These are phyloP conservation scores for Aphanomyces invadans DNA, from an alignment of 352 stramenopile genomes.

Conservation along the genomic window DNA sequence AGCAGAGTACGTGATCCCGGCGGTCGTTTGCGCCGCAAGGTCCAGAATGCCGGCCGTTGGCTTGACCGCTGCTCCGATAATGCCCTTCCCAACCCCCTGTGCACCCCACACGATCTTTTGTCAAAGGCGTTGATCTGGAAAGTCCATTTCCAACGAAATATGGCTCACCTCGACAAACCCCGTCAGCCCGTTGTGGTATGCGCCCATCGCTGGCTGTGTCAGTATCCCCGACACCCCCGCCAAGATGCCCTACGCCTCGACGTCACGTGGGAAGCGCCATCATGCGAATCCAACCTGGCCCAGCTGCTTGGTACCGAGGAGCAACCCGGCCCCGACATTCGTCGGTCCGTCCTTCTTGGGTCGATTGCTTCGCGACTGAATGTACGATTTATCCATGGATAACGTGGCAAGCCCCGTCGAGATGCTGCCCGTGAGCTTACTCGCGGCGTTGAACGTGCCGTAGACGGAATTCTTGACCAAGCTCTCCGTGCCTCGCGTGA, in stretches of 20 bases:
- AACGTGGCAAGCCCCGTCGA: conserved; percentile 84
- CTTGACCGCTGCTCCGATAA: conserved; percentile 85
- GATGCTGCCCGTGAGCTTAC: conserved; percentile 89
- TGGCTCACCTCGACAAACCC: conserved; percentile 71
- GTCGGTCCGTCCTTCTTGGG: conserved; percentile 78
- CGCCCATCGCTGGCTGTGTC: conserved; percentile 82
- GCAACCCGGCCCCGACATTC: conserved; percentile 71
- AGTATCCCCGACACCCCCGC: conserved; percentile 87
- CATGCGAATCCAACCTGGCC: no score
- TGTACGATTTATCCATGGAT: conserved; percentile 86
- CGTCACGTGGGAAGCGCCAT: no score
- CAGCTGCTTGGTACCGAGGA: conserved; percentile 86
- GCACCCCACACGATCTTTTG: no score
- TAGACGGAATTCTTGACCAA: conserved; percentile 87
- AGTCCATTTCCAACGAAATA: conserved; percentile 21
- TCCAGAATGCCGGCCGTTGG: conserved; percentile 81
- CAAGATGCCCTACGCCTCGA: conserved; percentile 48
- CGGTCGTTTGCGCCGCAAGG: conserved; percentile 61
- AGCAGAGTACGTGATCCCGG: conserved; percentile 76
- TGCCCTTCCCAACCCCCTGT: conserved; percentile 68
- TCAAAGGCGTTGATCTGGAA: not conserved
- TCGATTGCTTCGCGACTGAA: conserved; percentile 64
- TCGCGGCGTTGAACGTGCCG: conserved; percentile 89
- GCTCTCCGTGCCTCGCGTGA: conserved; percentile 84
- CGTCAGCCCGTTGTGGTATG: conserved; percentile 82